A percentile compares a stretch with the other conserved stretches of the same genome.
phyloP scores from a whole-genome alignment of 305 asterid species.

The Fraxinus latifolia region DNA sequence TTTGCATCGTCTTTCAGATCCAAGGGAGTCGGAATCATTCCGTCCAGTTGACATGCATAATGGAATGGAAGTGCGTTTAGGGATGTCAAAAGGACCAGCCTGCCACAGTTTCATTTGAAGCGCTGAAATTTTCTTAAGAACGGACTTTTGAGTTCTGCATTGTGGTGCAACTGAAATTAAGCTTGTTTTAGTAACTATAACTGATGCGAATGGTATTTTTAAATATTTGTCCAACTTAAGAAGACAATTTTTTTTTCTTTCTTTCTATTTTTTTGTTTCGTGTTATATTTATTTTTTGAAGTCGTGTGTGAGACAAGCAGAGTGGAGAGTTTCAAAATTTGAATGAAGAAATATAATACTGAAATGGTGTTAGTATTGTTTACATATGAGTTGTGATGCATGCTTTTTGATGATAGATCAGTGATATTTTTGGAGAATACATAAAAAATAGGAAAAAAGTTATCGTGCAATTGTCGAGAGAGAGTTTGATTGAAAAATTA shows the following conservation, averaged over 20 bases:
- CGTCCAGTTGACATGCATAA: slow-evolving; percentile 81
- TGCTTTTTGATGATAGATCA: not conserved
- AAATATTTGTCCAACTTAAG: not conserved
- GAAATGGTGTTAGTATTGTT: not conserved
- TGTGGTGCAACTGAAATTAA: not conserved
- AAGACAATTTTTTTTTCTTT: not conserved
- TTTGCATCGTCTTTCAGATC: slow-evolving; percentile 27
- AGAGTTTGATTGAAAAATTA: not conserved
- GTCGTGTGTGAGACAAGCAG: not conserved
- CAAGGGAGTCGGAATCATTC: slow-evolving; percentile 62
- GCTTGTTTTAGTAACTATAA: not conserved
- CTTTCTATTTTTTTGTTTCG: not conserved
- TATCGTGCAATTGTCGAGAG: not conserved
- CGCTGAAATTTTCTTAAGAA: slow-evolving; percentile 2
- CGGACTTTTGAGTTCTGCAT: not conserved
- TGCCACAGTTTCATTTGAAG: slow-evolving; percentile 75
- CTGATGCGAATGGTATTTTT: not conserved
- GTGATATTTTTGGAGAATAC: not conserved
- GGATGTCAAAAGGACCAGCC: slow-evolving; percentile 80
- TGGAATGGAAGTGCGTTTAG: slow-evolving; percentile 90
- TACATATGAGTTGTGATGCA: not conserved
- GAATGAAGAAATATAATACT: not conserved
- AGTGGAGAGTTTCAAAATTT: not conserved
- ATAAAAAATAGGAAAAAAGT: not conserved
- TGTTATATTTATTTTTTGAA: not conserved